phyloP scores from a whole-genome alignment of 176 grass and related monocot species.

The Thalia dealbata region DNA sequence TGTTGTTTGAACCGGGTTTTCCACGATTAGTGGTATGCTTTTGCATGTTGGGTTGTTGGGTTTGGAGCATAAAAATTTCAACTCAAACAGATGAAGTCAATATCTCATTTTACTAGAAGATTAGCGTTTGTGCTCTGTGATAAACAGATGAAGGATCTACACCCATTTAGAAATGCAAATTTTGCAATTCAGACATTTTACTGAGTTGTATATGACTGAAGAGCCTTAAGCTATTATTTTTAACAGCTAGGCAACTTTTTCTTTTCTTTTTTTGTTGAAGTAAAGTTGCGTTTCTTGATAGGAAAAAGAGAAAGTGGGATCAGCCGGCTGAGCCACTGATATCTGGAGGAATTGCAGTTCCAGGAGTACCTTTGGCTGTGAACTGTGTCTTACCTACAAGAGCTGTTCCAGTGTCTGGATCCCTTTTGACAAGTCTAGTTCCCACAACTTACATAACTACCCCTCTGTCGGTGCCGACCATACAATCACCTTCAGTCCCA shows the following conservation, averaged over 20 bases:
- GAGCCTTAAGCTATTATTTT: background rate
- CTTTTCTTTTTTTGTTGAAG: background rate
- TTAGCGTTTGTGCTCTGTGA: background rate
- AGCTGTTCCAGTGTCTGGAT: constrained; percentile 11
- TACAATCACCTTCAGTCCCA: constrained; percentile 21
- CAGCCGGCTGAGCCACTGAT: constrained; percentile 66
- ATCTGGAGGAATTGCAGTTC: constrained; percentile 36
- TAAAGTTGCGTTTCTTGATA: background rate
- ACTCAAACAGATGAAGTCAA: background rate
- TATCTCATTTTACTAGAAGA: background rate
- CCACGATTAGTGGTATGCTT: no score
- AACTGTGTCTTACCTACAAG: constrained; percentile 27
- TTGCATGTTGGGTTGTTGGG: no score
- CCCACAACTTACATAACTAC: constrained; percentile 26
- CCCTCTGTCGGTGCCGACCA: constrained; percentile 6
- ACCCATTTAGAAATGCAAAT: background rate
- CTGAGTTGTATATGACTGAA: no score
- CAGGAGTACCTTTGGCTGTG: constrained; percentile 32
- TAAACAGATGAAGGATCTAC: background rate
- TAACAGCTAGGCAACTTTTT: background rate
- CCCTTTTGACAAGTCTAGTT: constrained; percentile 18
- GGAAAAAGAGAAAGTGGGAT: constrained; percentile 98
- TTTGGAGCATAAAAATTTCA: no score
- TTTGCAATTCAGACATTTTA: background rate
- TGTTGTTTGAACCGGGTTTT: background rate